Percentiles rank a stretch among this genome's conserved stretches.
Conservation (phyloP, 805 yeast genomes). For the Ogataea polymorpha region DNA sequence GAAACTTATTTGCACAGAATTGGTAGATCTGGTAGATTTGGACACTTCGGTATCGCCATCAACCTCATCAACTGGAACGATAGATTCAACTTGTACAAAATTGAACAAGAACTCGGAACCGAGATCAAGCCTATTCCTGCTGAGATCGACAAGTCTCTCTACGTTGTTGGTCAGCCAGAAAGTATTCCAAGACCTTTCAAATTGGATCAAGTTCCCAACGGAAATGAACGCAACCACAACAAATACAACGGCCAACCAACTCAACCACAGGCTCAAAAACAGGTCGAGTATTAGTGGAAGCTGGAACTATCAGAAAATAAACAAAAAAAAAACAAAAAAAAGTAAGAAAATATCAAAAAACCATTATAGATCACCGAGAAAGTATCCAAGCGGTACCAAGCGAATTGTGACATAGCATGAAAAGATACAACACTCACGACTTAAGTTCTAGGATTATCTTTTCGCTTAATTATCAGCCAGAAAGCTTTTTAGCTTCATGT, state of each 20-base stretch:
- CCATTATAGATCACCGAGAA: constrained; percentile 5
- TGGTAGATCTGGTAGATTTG: constrained; percentile 98
- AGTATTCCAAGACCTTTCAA: constrained; percentile 89
- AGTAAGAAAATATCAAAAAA: constrained; percentile 7
- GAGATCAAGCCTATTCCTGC: constrained; percentile 97
- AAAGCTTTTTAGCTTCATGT: not conserved
- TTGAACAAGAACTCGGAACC: constrained; percentile 96
- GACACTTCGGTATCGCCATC: constrained; percentile 96
- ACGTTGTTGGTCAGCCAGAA: constrained; percentile 76
- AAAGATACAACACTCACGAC: not conserved
- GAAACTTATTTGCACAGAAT: constrained; percentile 97
- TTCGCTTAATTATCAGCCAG: constrained; percentile 7
- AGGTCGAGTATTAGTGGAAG: constrained; percentile 8
- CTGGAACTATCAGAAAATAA: constrained; percentile 8
- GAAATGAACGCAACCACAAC: constrained; percentile 27
- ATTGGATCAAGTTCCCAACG: constrained; percentile 47
- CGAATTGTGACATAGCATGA: constrained; percentile 2
- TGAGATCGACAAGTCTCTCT: constrained; percentile 82
- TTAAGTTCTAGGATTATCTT: constrained; percentile 1
- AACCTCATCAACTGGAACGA: constrained; percentile 97
- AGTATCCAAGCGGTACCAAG: constrained; percentile 6
- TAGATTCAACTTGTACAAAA: constrained; percentile 86
- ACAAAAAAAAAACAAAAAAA: constrained; percentile 5
- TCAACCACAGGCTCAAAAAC: constrained; percentile 27
- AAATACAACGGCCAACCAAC: constrained; percentile 31